Evolutionary conservation across 2,329 filamentous ascomycete species (phyloP).

Genomic region (Hymenotorrendiella dingleyae): DNA sequence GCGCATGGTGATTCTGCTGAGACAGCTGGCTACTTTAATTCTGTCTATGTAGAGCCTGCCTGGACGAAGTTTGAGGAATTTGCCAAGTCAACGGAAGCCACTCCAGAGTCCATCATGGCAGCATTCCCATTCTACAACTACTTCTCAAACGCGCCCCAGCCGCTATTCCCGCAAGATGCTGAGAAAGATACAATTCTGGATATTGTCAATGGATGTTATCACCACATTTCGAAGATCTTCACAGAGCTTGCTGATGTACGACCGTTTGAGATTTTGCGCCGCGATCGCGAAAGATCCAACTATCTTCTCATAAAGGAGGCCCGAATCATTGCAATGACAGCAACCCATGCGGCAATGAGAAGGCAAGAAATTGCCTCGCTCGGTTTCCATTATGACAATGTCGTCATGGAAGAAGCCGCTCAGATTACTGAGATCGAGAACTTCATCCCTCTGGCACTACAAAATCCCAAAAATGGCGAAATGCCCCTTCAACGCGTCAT

Average conservation of each 20-base stretch:
- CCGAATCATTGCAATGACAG: constrained; percentile 98
- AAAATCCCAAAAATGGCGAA: constrained; percentile 68
- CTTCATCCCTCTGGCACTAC: constrained; percentile 91
- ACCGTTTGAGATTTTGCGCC: constrained; percentile 89
- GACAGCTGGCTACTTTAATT: constrained; percentile 94
- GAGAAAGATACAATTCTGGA: constrained; percentile 66
- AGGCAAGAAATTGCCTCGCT: constrained; percentile 82
- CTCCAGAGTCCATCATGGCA: constrained; percentile 56
- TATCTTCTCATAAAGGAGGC: constrained; percentile 94
- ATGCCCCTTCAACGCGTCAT: constrained; percentile 81
- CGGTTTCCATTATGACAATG: constrained; percentile 97
- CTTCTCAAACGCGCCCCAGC: constrained; percentile 82
- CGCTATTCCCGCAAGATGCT: constrained; percentile 65
- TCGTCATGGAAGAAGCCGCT: constrained; percentile 97
- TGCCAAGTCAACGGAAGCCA: constrained; percentile 49
- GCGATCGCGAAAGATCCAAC: constrained; percentile 87
- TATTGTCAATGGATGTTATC: constrained; percentile 76
- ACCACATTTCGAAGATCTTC: constrained; percentile 86
- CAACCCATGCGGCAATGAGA: constrained; percentile 93
- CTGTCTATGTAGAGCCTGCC: constrained; percentile 79
- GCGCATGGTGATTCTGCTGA: constrained; percentile 96
- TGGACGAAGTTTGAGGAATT: constrained; percentile 80
- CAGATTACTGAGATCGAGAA: constrained; percentile 97
- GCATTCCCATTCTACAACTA: constrained; percentile 85
- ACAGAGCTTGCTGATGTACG: constrained; percentile 86